A percentile compares a stretch with the other conserved stretches of the same genome.
Conservation (phyloP, 2,329 filamentous ascomycete genomes). For the Pseudogymnoascus sp. region DNA sequence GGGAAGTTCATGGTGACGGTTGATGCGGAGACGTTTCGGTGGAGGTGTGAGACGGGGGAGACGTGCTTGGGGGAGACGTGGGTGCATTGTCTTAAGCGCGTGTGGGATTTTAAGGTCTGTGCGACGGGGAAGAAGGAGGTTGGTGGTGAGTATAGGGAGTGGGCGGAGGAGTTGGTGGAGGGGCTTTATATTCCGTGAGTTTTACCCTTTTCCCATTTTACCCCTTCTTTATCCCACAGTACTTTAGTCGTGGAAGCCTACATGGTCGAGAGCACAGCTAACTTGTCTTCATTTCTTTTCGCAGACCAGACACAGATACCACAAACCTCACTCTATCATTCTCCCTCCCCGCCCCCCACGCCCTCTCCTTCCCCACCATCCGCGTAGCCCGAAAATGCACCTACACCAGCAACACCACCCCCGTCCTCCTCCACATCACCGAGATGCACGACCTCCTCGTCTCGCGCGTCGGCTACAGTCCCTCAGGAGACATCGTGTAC, state of each 20-base stretch:
- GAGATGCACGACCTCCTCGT: not conserved
- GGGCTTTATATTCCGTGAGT: conserved; percentile 25
- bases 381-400: conserved; percentile 1
- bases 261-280: conserved; percentile 5
- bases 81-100: conserved; percentile 24
- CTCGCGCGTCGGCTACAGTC: not conserved
- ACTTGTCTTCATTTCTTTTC: conserved; percentile 9
- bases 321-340: not conserved
- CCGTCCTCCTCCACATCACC: not conserved
- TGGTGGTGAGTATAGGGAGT: conserved; percentile 14
- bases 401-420: not conserved
- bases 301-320: not conserved
- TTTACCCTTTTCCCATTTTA: not conserved
- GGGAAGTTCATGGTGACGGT: conserved; percentile 21
- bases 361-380: conserved; percentile 1
- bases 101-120: conserved; percentile 24
- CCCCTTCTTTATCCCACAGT: not conserved
- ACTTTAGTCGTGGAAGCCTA: not conserved
- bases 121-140: conserved; percentile 13
- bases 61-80: conserved; percentile 18
- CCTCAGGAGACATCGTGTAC: not conserved
- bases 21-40: conserved; percentile 22
- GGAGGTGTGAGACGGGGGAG: conserved; percentile 12
- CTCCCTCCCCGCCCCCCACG: not conserved
- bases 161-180: conserved; percentile 15